Evolutionary conservation across 345 rosid species (phyloP).

Genomic region (Populus deltoides): DNA sequence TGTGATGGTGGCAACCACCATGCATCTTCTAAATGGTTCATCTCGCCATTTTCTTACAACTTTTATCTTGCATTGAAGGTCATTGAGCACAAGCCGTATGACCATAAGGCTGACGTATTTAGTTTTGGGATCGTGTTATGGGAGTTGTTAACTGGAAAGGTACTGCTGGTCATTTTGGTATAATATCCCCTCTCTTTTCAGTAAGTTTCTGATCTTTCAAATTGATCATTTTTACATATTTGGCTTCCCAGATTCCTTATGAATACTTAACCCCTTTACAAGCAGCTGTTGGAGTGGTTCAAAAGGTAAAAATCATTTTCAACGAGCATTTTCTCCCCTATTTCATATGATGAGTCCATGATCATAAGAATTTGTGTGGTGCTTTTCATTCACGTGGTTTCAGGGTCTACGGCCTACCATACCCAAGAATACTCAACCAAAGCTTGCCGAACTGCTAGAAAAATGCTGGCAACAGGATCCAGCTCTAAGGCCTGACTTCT

Average conservation of each 20-base stretch:
- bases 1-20: neutral
- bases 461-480: conserved; percentile 94
- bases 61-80: conserved; percentile 55
- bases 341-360: neutral
- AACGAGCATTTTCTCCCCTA: neutral
- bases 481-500: conserved; percentile 73
- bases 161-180: conserved; percentile 17
- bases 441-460: conserved; percentile 62
- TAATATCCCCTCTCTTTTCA: neutral
- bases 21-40: conserved; percentile 6
- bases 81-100: conserved; percentile 94
- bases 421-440: conserved; percentile 62
- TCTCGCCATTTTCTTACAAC: conserved; percentile 31
- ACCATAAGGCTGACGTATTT: conserved; percentile 94
- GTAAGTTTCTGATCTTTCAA: neutral
- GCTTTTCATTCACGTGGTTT: conserved; percentile 3
- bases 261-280: conserved; percentile 92
- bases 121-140: conserved; percentile 89
- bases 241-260: conserved; percentile 73
- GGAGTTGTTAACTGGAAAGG: conserved; percentile 97
- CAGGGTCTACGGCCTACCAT: conserved; percentile 85
- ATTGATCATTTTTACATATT: conserved; percentile 8
- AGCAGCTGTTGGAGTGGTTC: conserved; percentile 97
- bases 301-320: conserved; percentile 52
- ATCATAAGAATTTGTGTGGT: neutral